Base-by-base conservation (phyloP, 306 rosid genomes). In the Hippophae tibetana region DNA sequence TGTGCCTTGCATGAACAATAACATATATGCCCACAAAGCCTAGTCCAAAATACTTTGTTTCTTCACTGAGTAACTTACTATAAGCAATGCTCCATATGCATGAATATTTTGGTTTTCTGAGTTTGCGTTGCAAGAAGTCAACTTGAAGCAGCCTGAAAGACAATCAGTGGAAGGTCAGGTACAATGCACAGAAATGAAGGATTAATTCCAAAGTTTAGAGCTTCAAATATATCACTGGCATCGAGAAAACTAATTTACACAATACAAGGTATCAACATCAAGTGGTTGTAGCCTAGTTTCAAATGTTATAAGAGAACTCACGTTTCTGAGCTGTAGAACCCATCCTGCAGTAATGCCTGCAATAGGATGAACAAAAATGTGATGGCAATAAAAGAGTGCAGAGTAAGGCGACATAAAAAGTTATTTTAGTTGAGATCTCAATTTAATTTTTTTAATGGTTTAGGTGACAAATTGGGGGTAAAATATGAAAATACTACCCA, bases 321-420 rank as follows among this genome's bases (percentile, higher is more conserved):
- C 99, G 70, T 73, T 80, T 74, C 82, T 88, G 90, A 51, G 83
- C 71, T 40, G 85, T 85, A 42, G 96, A 92, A 54, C 96, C 99
- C 86, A 60, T 82, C 80, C 90, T 78, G 85, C 99, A 92, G 78
- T 92, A 92, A 56, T 86, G 81, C 52, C 99, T 92, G 89, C 57
- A 82, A 62, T 62, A 27, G 43, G 47, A 71, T 61, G 71, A 18
- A 10, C 12, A n/a, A 42, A 46, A 8, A 13, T 7, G 52, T 8
- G 46, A 31, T 23, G 61, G 56, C 0, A 13, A 38, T 50, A 69
- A 62, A 43, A 68, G 5, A 55, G 25, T 10, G 23, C 43, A 43
- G 11, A 58, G 42, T 50, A 14, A 42, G 8, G 38, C 52, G 61
- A 23, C 40, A 41, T 50, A 46, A 41, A 18, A 11, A 8, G 50